These are phyloP conservation scores for Cryptosporidium felis DNA, from an alignment of 169 alveolate species.

Conservation along the genomic window DNA sequence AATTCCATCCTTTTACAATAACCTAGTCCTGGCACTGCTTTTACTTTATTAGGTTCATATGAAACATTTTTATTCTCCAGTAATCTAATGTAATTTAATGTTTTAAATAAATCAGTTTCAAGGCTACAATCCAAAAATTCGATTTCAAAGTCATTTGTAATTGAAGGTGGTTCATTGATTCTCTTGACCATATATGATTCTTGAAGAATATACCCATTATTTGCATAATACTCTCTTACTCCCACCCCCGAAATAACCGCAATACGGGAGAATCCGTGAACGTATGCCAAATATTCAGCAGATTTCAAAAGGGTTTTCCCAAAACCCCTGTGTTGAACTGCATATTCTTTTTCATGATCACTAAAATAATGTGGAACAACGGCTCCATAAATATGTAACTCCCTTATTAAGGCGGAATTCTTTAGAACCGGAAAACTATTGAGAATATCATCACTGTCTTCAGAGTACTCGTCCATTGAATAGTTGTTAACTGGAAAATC, in stretches of 20 bases:
- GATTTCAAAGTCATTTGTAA: slow-evolving; percentile 14
- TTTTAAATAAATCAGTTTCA: slow-evolving; percentile 46
- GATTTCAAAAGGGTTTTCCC: slow-evolving; percentile 72
- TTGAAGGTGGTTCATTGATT: slow-evolving; percentile 45
- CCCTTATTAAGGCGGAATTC: slow-evolving; percentile 89
- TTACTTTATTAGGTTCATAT: neutral
- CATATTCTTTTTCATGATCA: slow-evolving; percentile 2
- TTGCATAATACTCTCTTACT: slow-evolving; percentile 97
- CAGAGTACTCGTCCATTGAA: slow-evolving; percentile 26
- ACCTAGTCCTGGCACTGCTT: slow-evolving; percentile 20
- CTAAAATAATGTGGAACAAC: slow-evolving; percentile 69
- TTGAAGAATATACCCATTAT: slow-evolving; percentile 93
- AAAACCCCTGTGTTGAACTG: slow-evolving; percentile 70
- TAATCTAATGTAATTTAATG: slow-evolving; percentile 17
- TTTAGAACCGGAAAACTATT: slow-evolving; percentile 56
- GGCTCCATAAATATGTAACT: slow-evolving; percentile 91
- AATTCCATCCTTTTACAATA: neutral
- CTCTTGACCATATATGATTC: slow-evolving; percentile 94
- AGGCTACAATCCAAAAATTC: slow-evolving; percentile 11
- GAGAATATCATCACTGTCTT: slow-evolving; percentile 44
- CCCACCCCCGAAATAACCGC: slow-evolving; percentile 99
- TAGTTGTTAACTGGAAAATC: neutral
- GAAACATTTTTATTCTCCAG: slow-evolving; percentile 4
- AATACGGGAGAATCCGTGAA: slow-evolving; percentile 87
- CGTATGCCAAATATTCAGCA: slow-evolving; percentile 73